Conservation (phyloP, 2,329 filamentous ascomycete species). For the Colletotrichum eremochloae region DNA sequence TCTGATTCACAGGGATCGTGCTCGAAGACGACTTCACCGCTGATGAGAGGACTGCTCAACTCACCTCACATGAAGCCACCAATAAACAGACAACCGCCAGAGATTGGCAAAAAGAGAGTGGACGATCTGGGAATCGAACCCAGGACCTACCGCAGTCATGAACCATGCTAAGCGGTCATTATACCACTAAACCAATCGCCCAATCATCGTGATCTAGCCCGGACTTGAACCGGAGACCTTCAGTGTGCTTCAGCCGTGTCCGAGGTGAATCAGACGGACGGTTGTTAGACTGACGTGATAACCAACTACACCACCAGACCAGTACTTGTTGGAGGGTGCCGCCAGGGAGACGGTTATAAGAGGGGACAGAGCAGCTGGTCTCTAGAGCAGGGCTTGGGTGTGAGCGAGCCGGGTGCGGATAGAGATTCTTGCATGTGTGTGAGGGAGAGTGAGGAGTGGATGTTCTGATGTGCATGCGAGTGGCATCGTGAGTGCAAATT, state of each 20-base stretch:
- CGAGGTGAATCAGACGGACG: neutral
- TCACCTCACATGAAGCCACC: neutral
- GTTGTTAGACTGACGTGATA: slow-evolving; percentile 63
- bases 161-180: slow-evolving; percentile 24
- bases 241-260: slow-evolving; percentile 15
- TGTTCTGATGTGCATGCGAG: neutral
- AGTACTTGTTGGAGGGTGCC: fast-evolving
- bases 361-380: neutral
- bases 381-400: neutral
- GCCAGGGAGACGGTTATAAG: fast-evolving
- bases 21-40: neutral
- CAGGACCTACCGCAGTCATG: slow-evolving; percentile 14
- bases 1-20: neutral
- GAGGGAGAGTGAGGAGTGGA: neutral
- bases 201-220: slow-evolving; percentile 30
- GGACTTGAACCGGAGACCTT: slow-evolving; percentile 43
- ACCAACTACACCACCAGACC: slow-evolving; percentile 59
- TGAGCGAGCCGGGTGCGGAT: neutral
- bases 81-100: no score
- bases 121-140: slow-evolving; percentile 17
- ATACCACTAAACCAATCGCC: slow-evolving; percentile 29
- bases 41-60: no score
- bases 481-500: slow-evolving; percentile 19
- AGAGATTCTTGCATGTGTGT: slow-evolving; percentile 2
- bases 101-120: neutral